Evolutionary conservation across 192 early-diverging fungal species (phyloP), one percentile per base, ranked within the genome.

Genomic region (Chytriomyces hyalinus): DNA sequence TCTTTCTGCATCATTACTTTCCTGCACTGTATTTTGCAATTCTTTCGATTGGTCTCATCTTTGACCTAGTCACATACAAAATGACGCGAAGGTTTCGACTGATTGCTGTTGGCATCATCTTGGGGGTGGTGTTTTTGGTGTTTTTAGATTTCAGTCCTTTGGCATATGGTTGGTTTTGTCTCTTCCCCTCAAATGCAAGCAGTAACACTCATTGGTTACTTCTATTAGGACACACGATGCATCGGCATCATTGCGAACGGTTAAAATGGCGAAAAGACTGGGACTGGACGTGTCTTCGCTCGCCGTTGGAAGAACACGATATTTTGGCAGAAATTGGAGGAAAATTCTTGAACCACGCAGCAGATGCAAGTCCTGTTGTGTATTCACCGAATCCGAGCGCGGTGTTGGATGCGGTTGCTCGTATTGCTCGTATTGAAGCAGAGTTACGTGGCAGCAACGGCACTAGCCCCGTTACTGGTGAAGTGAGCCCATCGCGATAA

Each of bases 1-100:
- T 94, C 48, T 96, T 98, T 81, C 81, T 96, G 53, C 96, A 97
- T 80, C 96, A 98, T 76, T 98, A 97, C 78, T 87, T 96, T 13
- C 96, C 97, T 4, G 91, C 95, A 7, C 86, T 97, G 7, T 96
- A 95, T 84, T 93, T 96, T 81, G 87, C 90, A n/a, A 86, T 97
- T 62, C 83, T 97, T 57, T 83, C 89, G 6, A 67, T 96, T 59
- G 91, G 90, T 26, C 85, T 86, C 15, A 74, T 90, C 3, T 87
- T 95, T 76, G 95, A 99, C 79, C 78, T 95, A 65, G 78, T 88
- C 26, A 92, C 93, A 6, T 81, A 81, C 62, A 89, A 90, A n/a
- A 68, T 92, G 80, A 61, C 81, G 81, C 15, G 73, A 83, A 57
- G 87, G 92, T 65, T 78, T 81, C 65, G 73, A 15, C 36, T 87